A percentile compares a stretch with the other conserved stretches of the same genome.
Evolutionary conservation across 2,329 filamentous ascomycete species (phyloP).

Genomic region (Xylariomycetidae sp.): DNA sequence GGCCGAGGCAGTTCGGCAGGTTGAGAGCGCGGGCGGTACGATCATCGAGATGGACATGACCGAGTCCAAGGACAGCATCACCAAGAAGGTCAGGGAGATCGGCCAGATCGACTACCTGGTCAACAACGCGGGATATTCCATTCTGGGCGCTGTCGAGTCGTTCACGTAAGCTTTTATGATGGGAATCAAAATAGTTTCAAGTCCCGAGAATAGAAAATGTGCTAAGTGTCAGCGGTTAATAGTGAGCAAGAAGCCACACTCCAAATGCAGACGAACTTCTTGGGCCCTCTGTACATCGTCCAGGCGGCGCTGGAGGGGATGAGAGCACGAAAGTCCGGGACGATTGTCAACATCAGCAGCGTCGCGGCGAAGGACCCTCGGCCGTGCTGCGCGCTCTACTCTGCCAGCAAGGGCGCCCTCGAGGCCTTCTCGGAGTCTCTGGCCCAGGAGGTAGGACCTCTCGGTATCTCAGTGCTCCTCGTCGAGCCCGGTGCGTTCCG

Average conservation of each 20-base stretch:
- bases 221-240: background rate
- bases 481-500: constrained; percentile 39
- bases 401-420: constrained; percentile 33
- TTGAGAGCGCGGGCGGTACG: constrained; percentile 22
- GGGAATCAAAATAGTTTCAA: background rate
- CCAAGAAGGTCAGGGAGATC: constrained; percentile 18
- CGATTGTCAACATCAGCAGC: constrained; percentile 25
- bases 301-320: constrained; percentile 25
- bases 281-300: constrained; percentile 22
- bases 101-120: constrained; percentile 25
- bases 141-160: constrained; percentile 18
- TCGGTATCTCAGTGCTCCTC: constrained; percentile 33
- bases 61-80: constrained; percentile 22
- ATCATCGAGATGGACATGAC: constrained; percentile 27
- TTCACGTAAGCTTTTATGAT: constrained; percentile 13
- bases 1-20: constrained; percentile 17
- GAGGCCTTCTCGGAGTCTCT: constrained; percentile 35
- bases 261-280: constrained; percentile 26
- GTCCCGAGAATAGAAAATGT: background rate
- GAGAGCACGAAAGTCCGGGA: constrained; percentile 19
- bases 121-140: constrained; percentile 24
- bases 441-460: constrained; percentile 28
- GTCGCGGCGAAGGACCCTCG: constrained; percentile 19
- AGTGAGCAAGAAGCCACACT: constrained; percentile 20
- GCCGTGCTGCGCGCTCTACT: constrained; percentile 17